These are phyloP conservation scores for Phytophthora lateralis DNA, from an alignment of 352 stramenopile species.

Conservation along the genomic window DNA sequence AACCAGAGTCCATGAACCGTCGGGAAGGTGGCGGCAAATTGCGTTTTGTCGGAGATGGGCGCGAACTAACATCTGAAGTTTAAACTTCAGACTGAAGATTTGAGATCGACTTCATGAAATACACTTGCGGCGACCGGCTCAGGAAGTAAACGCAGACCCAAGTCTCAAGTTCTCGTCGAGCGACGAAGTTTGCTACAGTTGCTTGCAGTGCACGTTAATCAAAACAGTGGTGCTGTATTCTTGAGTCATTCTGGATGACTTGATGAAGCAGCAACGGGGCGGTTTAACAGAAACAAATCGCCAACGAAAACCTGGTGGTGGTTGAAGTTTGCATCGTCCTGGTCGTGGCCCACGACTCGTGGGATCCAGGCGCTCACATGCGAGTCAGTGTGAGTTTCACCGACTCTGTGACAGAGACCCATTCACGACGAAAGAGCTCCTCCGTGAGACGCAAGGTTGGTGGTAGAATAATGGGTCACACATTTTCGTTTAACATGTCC, in stretches of 20 bases:
- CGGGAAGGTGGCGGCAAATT: constrained; percentile 6
- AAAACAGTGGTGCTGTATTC: not conserved
- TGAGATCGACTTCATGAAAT: constrained; percentile 21
- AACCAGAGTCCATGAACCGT: constrained; percentile 15
- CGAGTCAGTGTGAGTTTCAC: not conserved
- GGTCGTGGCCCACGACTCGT: constrained; percentile 12
- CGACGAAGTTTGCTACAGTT: not conserved
- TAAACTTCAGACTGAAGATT: constrained; percentile 33
- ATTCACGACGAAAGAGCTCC: not conserved
- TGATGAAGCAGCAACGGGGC: constrained; percentile 6
- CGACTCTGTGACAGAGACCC: too few species aligned
- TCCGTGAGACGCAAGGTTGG: constrained; percentile 14
- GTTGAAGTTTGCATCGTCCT: constrained; percentile 30
- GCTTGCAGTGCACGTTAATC: not conserved
- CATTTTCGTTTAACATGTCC: constrained; percentile 4
- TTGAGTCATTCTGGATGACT: not conserved
- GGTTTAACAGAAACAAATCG: constrained; percentile 34
- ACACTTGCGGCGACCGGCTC: constrained; percentile 8
- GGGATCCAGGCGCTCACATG: constrained; percentile 4
- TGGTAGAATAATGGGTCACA: not conserved
- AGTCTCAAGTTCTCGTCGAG: not conserved
- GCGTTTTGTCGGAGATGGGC: constrained; percentile 5
- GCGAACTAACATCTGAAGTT: constrained; percentile 1
- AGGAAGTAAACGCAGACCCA: not conserved
- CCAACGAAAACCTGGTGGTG: constrained; percentile 19